Base-by-base conservation (phyloP, 768 basidiomycete genomes). In the Pluteus cervinus region DNA sequence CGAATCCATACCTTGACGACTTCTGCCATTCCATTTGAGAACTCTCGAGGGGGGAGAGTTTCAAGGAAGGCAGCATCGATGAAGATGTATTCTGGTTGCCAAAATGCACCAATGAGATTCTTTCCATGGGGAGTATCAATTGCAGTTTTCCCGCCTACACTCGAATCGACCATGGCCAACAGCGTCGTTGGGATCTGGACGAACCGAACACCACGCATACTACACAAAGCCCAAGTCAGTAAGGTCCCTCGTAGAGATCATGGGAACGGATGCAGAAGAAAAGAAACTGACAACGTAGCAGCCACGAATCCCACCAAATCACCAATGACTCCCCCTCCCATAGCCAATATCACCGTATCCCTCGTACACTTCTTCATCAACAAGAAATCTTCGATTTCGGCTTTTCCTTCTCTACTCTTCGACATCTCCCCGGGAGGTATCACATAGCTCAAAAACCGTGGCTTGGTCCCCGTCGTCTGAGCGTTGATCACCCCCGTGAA, bases 1-100 rank as follows among this genome's bases (percentile, higher is more conserved):
- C 31, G 29, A 25, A 26, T 25, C 58, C 69, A 42, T 39, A 89
- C 92, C 77, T 99, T 99, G 55, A 98, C 81, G 3, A 97, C 85
- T 58, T 99, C 94, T 1, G 96, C 94, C 86, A 99, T 94, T 24
- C 96, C 94, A 52, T 98, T 98, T n/a, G 89, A 86, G 44, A 98
- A 90, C 58, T 98, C 96, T 37, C 94, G 73, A 22, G 79, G 61
- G 0, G 93, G 93, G 2, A 99, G 79, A 1, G 89, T 92, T 53
- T 92, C 89, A 40, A 99, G 76, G 71, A 96, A 94, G 2, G 93
- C 86, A 17, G 88, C 85, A 56, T 99, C 96, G 47, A 97, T 94
- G 63, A 99, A 99, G 55, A 98, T 84, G 67, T 84, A 97, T 50
- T 86, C 79, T 0, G 96, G 96, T 61, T 98, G 94, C 89, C 91